phyloP scores from a whole-genome alignment of 2,329 filamentous ascomycete species.

The Chaetomium strumarium region DNA sequence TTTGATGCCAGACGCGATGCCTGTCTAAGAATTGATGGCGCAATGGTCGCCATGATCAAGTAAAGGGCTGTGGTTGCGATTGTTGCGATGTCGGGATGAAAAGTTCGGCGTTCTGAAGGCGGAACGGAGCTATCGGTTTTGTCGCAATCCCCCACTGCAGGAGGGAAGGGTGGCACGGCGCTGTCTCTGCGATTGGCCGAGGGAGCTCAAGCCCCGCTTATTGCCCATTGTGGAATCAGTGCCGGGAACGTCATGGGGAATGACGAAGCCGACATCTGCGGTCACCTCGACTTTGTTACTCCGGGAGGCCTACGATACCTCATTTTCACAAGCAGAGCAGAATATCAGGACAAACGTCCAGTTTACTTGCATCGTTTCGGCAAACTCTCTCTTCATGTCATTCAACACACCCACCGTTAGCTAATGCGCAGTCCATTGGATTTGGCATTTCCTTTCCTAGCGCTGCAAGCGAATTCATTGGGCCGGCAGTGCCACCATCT shows the following conservation, averaged over 20 bases:
- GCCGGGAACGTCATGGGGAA: too few species aligned
- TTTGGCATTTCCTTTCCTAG: neutral
- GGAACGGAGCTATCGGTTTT: constrained; percentile 20
- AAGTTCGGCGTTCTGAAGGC: constrained; percentile 6
- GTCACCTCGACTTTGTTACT: too few species aligned
- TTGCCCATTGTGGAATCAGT: constrained; percentile 11
- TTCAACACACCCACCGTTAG: neutral
- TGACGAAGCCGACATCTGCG: too few species aligned
- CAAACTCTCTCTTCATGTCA: too few species aligned
- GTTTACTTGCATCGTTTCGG: too few species aligned
- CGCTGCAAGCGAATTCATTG: constrained; percentile 2
- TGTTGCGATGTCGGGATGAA: constrained; percentile 11
- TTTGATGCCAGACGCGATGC: constrained; percentile 55
- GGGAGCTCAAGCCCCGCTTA: constrained; percentile 1
- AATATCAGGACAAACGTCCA: too few species aligned
- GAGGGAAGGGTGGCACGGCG: neutral
- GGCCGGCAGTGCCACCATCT: constrained; percentile 18
- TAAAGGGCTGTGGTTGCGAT: neutral
- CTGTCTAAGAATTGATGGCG: constrained; percentile 68
- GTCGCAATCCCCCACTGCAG: neutral
- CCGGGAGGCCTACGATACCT: too few species aligned
- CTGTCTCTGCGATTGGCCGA: neutral
- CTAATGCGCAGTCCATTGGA: neutral
- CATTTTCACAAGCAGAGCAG: too few species aligned
- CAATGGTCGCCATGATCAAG: constrained; percentile 54